Evolutionary conservation across 1,284 basidiomycete genomes (phyloP), one percentile per base, ranked within the genome.

Genomic region (Termitomyces sp.): DNA sequence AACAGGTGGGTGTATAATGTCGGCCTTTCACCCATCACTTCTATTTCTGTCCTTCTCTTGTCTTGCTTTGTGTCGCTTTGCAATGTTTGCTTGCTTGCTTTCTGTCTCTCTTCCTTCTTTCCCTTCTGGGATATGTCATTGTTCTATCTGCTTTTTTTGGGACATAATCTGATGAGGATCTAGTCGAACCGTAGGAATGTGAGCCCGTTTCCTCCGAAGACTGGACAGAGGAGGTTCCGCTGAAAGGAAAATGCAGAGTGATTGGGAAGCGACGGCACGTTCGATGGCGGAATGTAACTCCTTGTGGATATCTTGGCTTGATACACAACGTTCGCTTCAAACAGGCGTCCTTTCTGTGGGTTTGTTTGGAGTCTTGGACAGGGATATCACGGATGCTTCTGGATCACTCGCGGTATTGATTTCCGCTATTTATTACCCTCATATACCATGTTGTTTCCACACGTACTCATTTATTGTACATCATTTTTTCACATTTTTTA

Each of bases 1-100:
- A 57, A 16, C 48, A 57, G 52, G 57, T 62, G 16, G 54, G 53
- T 54, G 50, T 18, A 54, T 54, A 26, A 49, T 26, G 10, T 35
- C 47, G 21, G 16, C 21, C 16, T 5, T 34, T 18, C 24, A 5
- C 16, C n/a, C 24, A 31, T 18, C n/a, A 31, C 5, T 3, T 44
- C 28, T 18, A 26, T 11, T 19, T 37, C 26, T n/a, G 19, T 6
- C 26, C 28, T 41, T 41, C 18, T 39, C 24, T 10, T 41, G 13
- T 39, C 24, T 11, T 10, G 39, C 28, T 35, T 24, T 33, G 24
- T 33, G 9, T 40, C 30, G 26, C 43, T 34, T 53, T 43, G 28
- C 28, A 8, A 30, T 30, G 16, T 10, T 21, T 24, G 30, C 40
- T 33, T 14, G 16, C 13, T 21, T 28, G 31, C 24, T 47, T 26